Conservation (phyloP, 352 stramenopile genomes). For the Elongisporangium senticosum region DNA sequence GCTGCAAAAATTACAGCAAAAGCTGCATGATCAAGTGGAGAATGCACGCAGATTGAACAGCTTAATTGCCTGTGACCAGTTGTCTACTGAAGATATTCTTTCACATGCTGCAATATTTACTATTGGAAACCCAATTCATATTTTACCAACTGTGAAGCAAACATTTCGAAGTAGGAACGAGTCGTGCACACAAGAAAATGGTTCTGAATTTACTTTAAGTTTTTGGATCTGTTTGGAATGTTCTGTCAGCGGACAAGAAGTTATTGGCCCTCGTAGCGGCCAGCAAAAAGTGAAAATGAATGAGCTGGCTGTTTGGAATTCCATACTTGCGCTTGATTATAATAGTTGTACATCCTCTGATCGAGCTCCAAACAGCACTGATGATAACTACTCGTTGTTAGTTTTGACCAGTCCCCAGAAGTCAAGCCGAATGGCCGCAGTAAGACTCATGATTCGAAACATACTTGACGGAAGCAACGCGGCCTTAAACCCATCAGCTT, state of each 20-base stretch:
- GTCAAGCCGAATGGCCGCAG: neutral
- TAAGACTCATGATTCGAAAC: neutral
- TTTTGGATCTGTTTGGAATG: neutral
- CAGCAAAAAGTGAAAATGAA: neutral
- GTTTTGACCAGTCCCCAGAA: neutral
- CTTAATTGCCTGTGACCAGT: neutral
- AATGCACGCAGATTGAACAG: neutral
- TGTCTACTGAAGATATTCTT: neutral
- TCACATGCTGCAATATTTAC: slow-evolving; percentile 9
- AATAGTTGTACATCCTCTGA: neutral
- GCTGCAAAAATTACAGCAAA: slow-evolving; percentile 15
- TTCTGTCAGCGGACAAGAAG: neutral
- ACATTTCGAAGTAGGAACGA: neutral
- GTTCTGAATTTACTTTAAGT: neutral
- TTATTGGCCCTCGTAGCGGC: neutral
- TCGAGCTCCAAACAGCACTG: neutral
- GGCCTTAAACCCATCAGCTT: neutral
- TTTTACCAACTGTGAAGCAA: slow-evolving; percentile 8
- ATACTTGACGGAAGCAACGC: neutral
- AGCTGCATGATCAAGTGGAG: slow-evolving; percentile 6
- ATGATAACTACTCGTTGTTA: neutral
- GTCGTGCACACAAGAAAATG: neutral
- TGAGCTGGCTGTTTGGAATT: neutral
- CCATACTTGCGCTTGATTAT: neutral
- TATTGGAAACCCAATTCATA: slow-evolving; percentile 14